A percentile compares a stretch with the other conserved stretches of the same genome.
Evolutionary conservation across 2,329 filamentous ascomycete genomes (phyloP).

Genomic region (Fusarium sp.): DNA sequence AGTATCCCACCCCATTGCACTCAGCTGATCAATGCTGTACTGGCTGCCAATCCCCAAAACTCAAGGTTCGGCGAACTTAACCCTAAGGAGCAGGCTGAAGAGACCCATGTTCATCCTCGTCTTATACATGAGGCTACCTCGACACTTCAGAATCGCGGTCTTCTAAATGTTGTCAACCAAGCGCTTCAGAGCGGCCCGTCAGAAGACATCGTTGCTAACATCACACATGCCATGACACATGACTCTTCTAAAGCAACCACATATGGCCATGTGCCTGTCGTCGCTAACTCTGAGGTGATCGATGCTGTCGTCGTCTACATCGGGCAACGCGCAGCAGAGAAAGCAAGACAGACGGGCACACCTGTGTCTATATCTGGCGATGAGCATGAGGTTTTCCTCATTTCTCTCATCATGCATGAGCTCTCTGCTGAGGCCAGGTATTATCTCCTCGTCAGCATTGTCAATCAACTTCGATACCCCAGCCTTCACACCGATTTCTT

Average conservation of each 20-base stretch:
- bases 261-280: slow-evolving; percentile 75
- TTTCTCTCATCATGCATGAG: slow-evolving; percentile 82
- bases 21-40: slow-evolving; percentile 88
- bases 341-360: slow-evolving; percentile 69
- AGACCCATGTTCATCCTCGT: slow-evolving; percentile 76
- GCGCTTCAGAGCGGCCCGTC: slow-evolving; percentile 72
- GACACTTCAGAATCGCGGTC: slow-evolving; percentile 67
- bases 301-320: slow-evolving; percentile 89
- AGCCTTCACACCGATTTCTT: slow-evolving; percentile 95
- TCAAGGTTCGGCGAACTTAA: slow-evolving; percentile 79
- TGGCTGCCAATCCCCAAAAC: slow-evolving; percentile 80
- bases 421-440: slow-evolving; percentile 84
- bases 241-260: slow-evolving; percentile 70
- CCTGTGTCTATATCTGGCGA: slow-evolving; percentile 62
- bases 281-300: slow-evolving; percentile 77
- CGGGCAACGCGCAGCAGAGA: slow-evolving; percentile 77
- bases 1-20: slow-evolving; percentile 86
- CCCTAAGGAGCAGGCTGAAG: slow-evolving; percentile 81
- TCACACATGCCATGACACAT: slow-evolving; percentile 79
- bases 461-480: slow-evolving; percentile 92
- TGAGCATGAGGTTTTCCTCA: slow-evolving; percentile 73
- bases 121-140: slow-evolving; percentile 73
- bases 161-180: slow-evolving; percentile 71
- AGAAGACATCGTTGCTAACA: slow-evolving; percentile 80
- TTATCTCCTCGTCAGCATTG: slow-evolving; percentile 84